A percentile compares a stretch with the other conserved stretches of the same genome.
phyloP scores from a whole-genome alignment of 2,329 filamentous ascomycete genomes.

The Apiospora marii region DNA sequence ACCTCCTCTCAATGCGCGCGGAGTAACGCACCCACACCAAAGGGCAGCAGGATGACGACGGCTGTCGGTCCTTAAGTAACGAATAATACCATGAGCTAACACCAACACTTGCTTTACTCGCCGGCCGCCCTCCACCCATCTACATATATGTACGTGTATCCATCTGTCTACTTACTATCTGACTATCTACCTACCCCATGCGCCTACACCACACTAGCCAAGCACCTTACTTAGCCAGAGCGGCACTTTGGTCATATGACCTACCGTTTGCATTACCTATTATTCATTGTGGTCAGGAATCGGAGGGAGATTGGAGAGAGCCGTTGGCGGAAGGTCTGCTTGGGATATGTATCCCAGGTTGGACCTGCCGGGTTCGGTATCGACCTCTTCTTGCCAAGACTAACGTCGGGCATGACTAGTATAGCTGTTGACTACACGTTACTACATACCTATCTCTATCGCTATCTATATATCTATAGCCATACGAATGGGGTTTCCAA shows the following conservation, averaged over 20 bases:
- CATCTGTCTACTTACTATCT: background rate
- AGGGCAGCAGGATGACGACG: background rate
- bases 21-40: constrained; percentile 6
- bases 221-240: background rate
- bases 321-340: background rate
- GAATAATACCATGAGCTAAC: constrained; percentile 7
- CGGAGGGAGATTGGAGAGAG: background rate
- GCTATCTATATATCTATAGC: constrained; percentile 23
- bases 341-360: background rate
- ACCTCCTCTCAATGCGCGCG: background rate
- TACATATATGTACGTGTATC: background rate
- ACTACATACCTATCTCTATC: background rate
- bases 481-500: background rate
- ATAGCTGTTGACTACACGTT: constrained; percentile 6
- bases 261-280: background rate
- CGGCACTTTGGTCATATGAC: background rate
- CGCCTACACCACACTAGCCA: background rate
- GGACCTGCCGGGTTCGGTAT: constrained; percentile 23
- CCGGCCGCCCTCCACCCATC: background rate
- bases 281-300: constrained; percentile 4
- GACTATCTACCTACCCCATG: background rate
- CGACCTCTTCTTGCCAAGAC: constrained; percentile 11
- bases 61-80: constrained; percentile 1
- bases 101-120: constrained; percentile 1
- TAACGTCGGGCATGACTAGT: constrained; percentile 5